Base-by-base conservation (phyloP, 129 eudicot genomes). In the Arctium lappa region DNA sequence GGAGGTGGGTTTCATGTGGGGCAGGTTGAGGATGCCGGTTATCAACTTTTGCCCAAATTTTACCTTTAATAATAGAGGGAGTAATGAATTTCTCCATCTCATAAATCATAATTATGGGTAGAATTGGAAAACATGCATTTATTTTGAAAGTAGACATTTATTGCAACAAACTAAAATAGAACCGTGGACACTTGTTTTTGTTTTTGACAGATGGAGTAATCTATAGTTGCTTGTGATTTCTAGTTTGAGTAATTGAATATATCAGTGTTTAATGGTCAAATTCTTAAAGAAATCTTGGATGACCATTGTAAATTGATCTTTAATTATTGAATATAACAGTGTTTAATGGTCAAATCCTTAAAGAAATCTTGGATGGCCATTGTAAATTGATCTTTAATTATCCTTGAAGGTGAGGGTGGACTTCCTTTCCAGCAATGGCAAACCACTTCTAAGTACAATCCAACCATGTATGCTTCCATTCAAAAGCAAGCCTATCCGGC, bases 321-420 rank as follows among this genome's bases (percentile, higher is more conserved):
- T 22, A 22, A 22, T 22, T 22, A 32, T 33, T 56, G 22, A 37
- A 16, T 63, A 16, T 63, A 5, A 7, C 12, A 78, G 12, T 9
- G 2, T 27, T 73, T 74, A 40, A 34, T 38, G 36, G 77, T 74
- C 34, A 74, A 39, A 18, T 74, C 46, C n/a, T 39, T 74, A 40
- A 34, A 13, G 69, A 32, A 42, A 5, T 66, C 22, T 36, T 29
- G 50, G 12, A 73, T 16, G 77, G 10, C 1, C 5, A 39, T 73
- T 10, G 50, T 48, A 56, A 27, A 40, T n/a, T 27, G 8, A 56
- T 37, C 10, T 48, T 29, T 22, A 22, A 22, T 22, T 75, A 80
- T 70, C 37, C 11, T 70, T 83, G 15, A 80, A 88, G 97, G 94
- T 92, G 33, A 89, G 87, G 80, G 94, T 87, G 5, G 97, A 88